Evolutionary conservation across 805 yeast genomes (phyloP), one percentile per base, ranked within the genome.

Genomic region (Zygosaccharomyces kombuchaensis): DNA sequence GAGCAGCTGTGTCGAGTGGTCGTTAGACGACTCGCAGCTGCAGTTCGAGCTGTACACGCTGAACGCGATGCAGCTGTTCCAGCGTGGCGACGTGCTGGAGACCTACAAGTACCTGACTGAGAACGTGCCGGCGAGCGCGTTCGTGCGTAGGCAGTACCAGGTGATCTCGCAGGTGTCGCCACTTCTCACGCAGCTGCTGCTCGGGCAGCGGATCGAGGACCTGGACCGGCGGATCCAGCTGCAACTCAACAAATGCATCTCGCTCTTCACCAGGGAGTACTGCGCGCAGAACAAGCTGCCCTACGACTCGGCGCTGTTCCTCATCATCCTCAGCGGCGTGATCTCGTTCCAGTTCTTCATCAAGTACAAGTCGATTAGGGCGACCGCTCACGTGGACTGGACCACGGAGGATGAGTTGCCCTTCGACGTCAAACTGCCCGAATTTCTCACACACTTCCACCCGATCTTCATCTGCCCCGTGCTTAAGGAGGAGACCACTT

Each of bases 381-480:
- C 58, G 10, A 44, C 51, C 10, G 54, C 65, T 2, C 66, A 64
- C 50, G 66, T 64, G 12, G 68, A 63, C 37, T 80, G 85, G 85
- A 71, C 81, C 1, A 71, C 81, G 0, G 60, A 65, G 26, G 71
- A 77, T 54, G 88, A 83, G 60, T 58, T 82, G 13, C 86, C 87
- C 2, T 80, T 81, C 43, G 84, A 78, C 51, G 74, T 80, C 16
- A 70, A 70, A 25, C 62, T 82, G 16, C 88, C 89, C 1, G 60
- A 63, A 0, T 63, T 64, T 19, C 60, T 80, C 40, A 75, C 74
- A 44, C 57, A 58, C 34, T 81, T 74, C 60, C 88, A 82, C 57
- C 78, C 87, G 1, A 72, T 82, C 1, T 82, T 81, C 57, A 82
- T 82, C 3, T 82, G 89, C 57, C 89, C 89, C 0, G 84, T 82